These are phyloP conservation scores for Penicillium alfredii DNA, from an alignment of 495 filamentous ascomycete genomes.

Conservation along the genomic window DNA sequence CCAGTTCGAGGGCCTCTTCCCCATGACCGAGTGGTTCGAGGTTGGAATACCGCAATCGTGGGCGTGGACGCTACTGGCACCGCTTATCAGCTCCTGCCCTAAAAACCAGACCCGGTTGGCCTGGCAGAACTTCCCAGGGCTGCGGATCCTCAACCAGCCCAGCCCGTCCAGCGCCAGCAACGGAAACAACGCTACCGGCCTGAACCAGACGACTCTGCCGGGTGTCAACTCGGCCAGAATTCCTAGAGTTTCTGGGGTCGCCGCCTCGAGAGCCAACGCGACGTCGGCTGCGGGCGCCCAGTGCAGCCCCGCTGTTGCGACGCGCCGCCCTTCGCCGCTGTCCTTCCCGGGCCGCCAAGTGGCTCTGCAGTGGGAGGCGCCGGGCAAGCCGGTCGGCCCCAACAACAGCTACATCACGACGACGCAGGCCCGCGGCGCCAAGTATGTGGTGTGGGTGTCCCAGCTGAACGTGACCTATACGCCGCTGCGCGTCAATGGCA, in stretches of 20 bases:
- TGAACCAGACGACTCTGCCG: constrained; percentile 1
- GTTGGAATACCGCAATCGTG: constrained; percentile 77
- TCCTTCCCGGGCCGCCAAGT: constrained; percentile 72
- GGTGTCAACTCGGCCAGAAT: constrained; percentile 21
- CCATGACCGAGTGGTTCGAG: constrained; percentile 83
- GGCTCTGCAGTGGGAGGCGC: constrained; percentile 63
- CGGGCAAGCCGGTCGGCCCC: constrained; percentile 66
- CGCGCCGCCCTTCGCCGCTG: constrained; percentile 61
- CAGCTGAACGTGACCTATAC: constrained; percentile 86
- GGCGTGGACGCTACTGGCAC: constrained; percentile 81
- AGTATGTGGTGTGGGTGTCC: constrained; percentile 70
- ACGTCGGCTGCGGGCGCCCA: constrained; percentile 45
- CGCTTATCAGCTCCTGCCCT: constrained; percentile 77
- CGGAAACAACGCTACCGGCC: constrained; percentile 8
- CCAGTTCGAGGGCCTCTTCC: constrained; percentile 76
- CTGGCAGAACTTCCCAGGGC: constrained; percentile 85
- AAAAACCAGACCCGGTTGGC: constrained; percentile 64
- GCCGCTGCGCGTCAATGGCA: constrained; percentile 47
- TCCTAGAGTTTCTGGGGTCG: too few relatives aligned
- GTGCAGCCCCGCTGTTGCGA: constrained; percentile 48
- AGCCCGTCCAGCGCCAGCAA: constrained; percentile 51
- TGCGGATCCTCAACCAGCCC: constrained; percentile 71
- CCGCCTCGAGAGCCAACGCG: too few relatives aligned
- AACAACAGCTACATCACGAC: constrained; percentile 76
- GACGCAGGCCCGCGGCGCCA: constrained; percentile 49